Evolutionary conservation across 2,329 filamentous ascomycete species (phyloP).

Genomic region (Meredithiella fracta): DNA sequence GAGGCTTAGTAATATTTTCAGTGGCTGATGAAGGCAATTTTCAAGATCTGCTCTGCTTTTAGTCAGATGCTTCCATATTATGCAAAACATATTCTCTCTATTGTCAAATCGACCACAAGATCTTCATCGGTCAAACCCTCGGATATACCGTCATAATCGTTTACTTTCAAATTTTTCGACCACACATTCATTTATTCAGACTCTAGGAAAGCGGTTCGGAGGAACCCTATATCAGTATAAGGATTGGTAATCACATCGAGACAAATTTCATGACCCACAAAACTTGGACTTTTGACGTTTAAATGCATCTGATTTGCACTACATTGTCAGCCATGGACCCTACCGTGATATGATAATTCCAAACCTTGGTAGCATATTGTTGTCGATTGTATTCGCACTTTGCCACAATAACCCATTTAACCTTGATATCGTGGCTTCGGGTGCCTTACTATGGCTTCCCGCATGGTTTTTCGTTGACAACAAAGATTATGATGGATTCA

Average conservation of each 20-base stretch:
- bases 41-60: too few relatives aligned
- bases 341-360: background rate
- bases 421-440: too few relatives aligned
- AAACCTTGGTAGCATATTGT: background rate
- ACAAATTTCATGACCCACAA: background rate
- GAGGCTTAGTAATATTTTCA: too few relatives aligned
- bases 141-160: background rate
- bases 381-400: background rate
- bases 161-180: background rate
- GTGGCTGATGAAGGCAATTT: too few relatives aligned
- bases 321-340: background rate
- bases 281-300: background rate
- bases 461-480: too few relatives aligned
- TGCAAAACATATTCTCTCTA: too few relatives aligned
- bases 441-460: too few relatives aligned
- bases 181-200: too few relatives aligned
- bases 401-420: background rate
- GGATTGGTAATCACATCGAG: background rate
- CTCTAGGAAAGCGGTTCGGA: background rate
- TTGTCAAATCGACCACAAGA: too few relatives aligned
- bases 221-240: background rate
- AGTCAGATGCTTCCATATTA: too few relatives aligned
- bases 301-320: background rate
- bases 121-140: background rate
- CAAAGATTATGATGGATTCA: too few relatives aligned